Conservation (phyloP, 2,329 filamentous ascomycete species). For the Penicillium griseofulvum region DNA sequence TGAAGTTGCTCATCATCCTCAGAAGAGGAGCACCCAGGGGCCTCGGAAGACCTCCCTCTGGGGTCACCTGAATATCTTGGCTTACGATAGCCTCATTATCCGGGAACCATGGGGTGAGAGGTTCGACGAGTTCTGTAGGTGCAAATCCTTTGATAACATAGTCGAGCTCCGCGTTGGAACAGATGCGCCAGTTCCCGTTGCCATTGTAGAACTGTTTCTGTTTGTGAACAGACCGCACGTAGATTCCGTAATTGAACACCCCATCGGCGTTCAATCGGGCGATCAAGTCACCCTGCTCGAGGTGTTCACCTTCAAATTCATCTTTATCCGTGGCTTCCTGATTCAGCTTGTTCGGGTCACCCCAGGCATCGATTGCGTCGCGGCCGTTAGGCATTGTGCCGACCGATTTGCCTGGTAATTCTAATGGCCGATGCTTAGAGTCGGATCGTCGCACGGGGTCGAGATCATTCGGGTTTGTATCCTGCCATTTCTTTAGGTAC, state of each 20-base stretch:
- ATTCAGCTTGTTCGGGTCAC: conserved; percentile 22
- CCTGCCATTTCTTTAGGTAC: conserved; percentile 44
- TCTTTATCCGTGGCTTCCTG: conserved; percentile 29
- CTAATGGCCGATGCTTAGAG: conserved; percentile 12
- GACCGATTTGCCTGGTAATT: conserved; percentile 17
- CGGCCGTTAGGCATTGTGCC: conserved; percentile 38
- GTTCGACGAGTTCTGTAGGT: conserved; percentile 44
- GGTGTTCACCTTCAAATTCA: conserved; percentile 35
- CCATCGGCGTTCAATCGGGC: conserved; percentile 30
- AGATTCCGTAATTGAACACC: conserved; percentile 37
- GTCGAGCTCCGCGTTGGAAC: conserved; percentile 39
- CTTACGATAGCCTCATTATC: conserved; percentile 26
- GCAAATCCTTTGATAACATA: conserved; percentile 53
- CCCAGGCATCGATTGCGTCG: conserved; percentile 29
- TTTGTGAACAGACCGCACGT: conserved; percentile 41
- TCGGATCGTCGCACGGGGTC: conserved; percentile 31
- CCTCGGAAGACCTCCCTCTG: conserved; percentile 44
- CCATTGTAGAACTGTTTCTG: conserved; percentile 46
- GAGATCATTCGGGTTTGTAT: conserved; percentile 26
- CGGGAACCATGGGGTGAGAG: conserved; percentile 54
- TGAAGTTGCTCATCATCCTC: conserved; percentile 34
- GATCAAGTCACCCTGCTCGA: conserved; percentile 44
- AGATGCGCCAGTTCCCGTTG: conserved; percentile 45
- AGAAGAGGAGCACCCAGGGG: conserved; percentile 37
- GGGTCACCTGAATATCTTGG: conserved; percentile 33